Evolutionary conservation across 2,329 filamentous ascomycete species (phyloP), one percentile per base, ranked within the genome.

Genomic region (Coleophoma eucalyptorum): DNA sequence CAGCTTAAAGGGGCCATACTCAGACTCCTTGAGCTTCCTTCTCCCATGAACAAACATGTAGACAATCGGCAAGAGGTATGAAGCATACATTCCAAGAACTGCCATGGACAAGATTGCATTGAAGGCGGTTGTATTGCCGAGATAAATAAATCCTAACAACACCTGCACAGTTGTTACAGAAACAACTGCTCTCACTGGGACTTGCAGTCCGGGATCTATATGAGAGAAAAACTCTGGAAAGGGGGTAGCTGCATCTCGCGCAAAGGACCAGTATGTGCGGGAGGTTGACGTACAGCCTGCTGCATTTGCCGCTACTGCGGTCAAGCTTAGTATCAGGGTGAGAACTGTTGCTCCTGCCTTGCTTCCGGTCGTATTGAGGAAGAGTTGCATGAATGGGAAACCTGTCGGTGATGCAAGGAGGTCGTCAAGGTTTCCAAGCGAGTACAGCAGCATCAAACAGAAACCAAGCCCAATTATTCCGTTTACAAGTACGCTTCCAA

Each of bases 221-320:
- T 67, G 57, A 16, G 66, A 65, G 13, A 78, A 68, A 33, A 66
- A 68, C 2, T 60, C 50, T 67, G 73, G 0, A 72, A 62, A 38
- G 3, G 55, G 57, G 4, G 52, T 64, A 7, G 69, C 72, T 38
- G 64, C 66, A 49, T 76, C 75, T 47, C 75, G 67, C 5, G 75
- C 75, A 65, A 78, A 76, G 5, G 72, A 50, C 53, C 66, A 76
- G 12, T 73, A 54, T 13, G 77, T 64, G 33, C 74, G 62, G 34
- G 67, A 74, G 1, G 67, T 71, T 48, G 67, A 72, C 8, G 72
- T 75, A 7, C 73, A 65, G 37, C 69, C 70, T 1, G 71, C 72
- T n/a, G 69, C 70, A 8, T 71, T 73, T 15, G 73, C 74, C 26
- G 74, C 72, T 40, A 76, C 63, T 43, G 76, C 75, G 53, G 73